Evolutionary conservation across 306 rosid genomes (phyloP).

Genomic region (Corylus americana): DNA sequence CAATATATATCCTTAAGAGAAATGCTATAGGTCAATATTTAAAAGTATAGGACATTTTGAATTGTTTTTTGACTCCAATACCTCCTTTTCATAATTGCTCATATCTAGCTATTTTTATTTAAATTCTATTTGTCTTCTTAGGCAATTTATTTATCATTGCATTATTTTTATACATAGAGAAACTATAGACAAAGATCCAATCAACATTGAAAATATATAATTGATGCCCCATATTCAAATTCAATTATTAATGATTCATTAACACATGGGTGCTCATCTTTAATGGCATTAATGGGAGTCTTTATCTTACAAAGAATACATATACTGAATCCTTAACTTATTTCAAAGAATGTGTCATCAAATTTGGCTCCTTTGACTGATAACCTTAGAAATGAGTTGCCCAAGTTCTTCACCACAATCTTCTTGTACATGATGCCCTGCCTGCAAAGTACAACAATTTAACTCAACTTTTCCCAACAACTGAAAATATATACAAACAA

Average conservation of each 20-base stretch:
- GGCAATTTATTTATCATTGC: no score
- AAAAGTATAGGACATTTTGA: no score
- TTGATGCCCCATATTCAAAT: neutral
- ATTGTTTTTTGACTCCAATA: no score
- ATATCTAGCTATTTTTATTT: no score
- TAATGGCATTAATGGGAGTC: neutral
- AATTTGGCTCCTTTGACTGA: slow-evolving; percentile 40
- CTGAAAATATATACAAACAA: neutral
- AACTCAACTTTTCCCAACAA: neutral
- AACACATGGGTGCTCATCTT: neutral
- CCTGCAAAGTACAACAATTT: slow-evolving; percentile 51
- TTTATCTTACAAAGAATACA: neutral
- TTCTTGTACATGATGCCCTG: slow-evolving; percentile 75
- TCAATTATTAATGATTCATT: no score
- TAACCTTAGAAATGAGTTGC: slow-evolving; percentile 47
- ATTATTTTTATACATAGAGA: no score
- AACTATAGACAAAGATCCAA: no score
- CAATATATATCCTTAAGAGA: no score
- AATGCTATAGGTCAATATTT: no score
- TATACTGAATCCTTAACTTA: neutral
- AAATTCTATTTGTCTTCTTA: no score
- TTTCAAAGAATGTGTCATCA: neutral
- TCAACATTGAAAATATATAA: neutral
- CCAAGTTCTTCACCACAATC: slow-evolving; percentile 78
- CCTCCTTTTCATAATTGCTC: no score